Evolutionary conservation across 306 rosid species (phyloP).

Genomic region (Acacia confusa): DNA sequence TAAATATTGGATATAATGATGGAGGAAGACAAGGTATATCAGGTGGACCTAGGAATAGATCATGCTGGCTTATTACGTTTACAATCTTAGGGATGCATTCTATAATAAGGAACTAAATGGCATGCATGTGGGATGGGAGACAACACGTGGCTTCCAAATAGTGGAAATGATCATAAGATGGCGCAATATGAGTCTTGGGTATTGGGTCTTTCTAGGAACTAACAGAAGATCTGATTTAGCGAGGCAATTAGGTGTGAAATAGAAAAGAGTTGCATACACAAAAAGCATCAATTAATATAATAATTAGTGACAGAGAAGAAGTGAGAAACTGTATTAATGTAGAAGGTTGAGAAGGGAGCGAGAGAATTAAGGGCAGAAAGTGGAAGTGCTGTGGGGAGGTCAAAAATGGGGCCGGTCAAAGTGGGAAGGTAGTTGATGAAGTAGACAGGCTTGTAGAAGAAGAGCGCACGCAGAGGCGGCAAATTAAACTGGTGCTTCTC

Average conservation of each 20-base stretch:
- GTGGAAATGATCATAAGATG: not conserved
- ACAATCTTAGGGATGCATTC: not conserved
- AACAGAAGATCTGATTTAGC: not conserved
- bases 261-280: not conserved
- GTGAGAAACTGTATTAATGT: not conserved
- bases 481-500: constrained; percentile 4
- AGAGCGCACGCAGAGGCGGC: not conserved
- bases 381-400: not conserved
- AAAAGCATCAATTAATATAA: not conserved
- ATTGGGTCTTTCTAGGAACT: not conserved
- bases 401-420: not conserved
- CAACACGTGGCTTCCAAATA: not conserved
- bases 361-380: not conserved
- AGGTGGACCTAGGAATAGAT: not conserved
- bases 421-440: not conserved
- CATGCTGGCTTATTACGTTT: not conserved
- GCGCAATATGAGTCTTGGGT: not conserved
- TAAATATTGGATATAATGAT: not conserved
- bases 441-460: constrained; percentile 10
- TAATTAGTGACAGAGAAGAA: not conserved
- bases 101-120: not conserved
- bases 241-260: too few species aligned
- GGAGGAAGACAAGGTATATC: not conserved
- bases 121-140: not conserved
- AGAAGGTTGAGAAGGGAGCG: not conserved